These are phyloP conservation scores for Actinomucor elegans DNA, from an alignment of 371 early-diverging fungal genomes.

Conservation along the genomic window DNA sequence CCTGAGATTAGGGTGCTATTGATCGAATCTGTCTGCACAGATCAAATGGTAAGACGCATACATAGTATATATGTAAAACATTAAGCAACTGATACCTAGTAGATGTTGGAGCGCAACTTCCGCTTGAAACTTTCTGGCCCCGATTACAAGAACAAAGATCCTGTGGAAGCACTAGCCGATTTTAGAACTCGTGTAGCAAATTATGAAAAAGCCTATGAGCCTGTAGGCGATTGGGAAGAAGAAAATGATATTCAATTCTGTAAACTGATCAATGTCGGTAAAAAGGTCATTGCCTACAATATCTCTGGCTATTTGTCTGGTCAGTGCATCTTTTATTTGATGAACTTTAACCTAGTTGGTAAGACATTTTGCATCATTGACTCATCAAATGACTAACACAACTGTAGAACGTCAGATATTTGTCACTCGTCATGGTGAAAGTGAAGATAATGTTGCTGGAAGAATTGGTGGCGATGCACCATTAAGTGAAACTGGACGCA, in stretches of 20 bases:
- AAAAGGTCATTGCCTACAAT: conserved; percentile 80
- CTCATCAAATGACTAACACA: not conserved
- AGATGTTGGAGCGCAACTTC: conserved; percentile 76
- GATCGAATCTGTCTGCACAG: conserved; percentile 80
- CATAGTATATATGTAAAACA: not conserved
- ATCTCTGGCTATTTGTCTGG: conserved; percentile 80
- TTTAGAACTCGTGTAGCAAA: conserved; percentile 75
- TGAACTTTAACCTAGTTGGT: conserved; percentile 72
- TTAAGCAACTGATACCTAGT: too few relatives aligned
- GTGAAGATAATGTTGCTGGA: conserved; percentile 57
- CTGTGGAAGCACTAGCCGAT: conserved; percentile 70
- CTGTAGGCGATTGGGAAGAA: conserved; percentile 78
- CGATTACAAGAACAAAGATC: conserved; percentile 77
- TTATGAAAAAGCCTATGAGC: conserved; percentile 84
- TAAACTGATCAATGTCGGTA: conserved; percentile 83
- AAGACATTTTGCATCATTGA: conserved; percentile 3
- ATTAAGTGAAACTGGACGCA: conserved; percentile 57
- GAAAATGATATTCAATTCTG: conserved; percentile 73
- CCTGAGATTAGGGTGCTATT: conserved; percentile 59
- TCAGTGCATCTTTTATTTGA: conserved; percentile 86
- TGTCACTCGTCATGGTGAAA: conserved; percentile 84
- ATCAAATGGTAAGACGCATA: conserved; percentile 35
- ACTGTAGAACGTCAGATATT: conserved; percentile 69
- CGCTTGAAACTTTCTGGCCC: conserved; percentile 81
- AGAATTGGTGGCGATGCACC: conserved; percentile 79